Conservation (phyloP, 108 stramenopile genomes). For the Stephanodiscus triporus region DNA sequence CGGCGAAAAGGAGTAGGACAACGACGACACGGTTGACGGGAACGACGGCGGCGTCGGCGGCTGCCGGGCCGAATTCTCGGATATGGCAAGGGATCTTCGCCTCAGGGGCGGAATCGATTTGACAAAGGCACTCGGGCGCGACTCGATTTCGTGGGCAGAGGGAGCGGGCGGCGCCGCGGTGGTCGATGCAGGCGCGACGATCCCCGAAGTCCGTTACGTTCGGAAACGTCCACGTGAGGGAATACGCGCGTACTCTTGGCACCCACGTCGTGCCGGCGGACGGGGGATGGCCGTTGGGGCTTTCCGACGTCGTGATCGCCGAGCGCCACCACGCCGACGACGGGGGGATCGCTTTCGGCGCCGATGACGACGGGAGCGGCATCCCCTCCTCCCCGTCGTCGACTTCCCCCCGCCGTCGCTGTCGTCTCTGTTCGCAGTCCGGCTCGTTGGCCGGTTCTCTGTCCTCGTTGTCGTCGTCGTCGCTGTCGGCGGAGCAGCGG, state of each 20-base stretch:
- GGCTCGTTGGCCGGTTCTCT: conserved; percentile 4
- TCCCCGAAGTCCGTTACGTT: conserved; percentile 50
- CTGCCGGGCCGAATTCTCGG: background rate
- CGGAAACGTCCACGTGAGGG: conserved; percentile 42
- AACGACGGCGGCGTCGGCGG: background rate
- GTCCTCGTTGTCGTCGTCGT: too few relatives aligned
- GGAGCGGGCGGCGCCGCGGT: background rate
- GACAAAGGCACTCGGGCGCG: conserved; percentile 18
- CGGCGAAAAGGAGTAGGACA: background rate
- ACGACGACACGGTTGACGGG: background rate
- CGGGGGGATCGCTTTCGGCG: too few relatives aligned
- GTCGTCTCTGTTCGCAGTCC: background rate
- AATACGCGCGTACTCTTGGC: conserved; percentile 59
- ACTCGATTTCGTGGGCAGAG: background rate
- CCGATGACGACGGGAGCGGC: too few relatives aligned
- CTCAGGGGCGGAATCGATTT: conserved; percentile 11
- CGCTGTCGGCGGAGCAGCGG: too few relatives aligned
- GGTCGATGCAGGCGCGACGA: too few relatives aligned
- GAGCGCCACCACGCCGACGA: conserved; percentile 12
- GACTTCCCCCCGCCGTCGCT: background rate
- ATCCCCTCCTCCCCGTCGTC: too few relatives aligned
- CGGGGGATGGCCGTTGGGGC: conserved; percentile 85
- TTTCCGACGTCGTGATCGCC: conserved; percentile 35
- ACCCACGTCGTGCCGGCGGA: conserved; percentile 70
- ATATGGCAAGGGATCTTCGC: conserved; percentile 28